A percentile compares a stretch with the other conserved stretches of the same genome.
Conservation (phyloP, 106 monocot species). For the Phalaenopsis equestris region DNA sequence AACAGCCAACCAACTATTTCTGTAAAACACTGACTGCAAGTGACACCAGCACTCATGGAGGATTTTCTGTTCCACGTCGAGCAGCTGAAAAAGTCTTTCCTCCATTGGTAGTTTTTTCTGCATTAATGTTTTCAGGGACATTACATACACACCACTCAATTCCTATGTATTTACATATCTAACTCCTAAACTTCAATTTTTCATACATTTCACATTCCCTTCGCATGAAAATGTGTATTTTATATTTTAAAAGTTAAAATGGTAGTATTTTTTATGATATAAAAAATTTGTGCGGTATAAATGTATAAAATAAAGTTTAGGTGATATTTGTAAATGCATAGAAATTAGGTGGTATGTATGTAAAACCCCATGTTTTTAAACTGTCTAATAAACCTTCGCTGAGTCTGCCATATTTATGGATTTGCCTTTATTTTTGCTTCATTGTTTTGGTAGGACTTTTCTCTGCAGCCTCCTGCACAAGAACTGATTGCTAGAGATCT, state of each 20-base stretch:
- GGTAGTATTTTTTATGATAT: too few relatives aligned
- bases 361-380: too few relatives aligned
- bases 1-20: conserved; percentile 88
- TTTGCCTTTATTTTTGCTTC: neutral
- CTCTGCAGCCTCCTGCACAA: conserved; percentile 77
- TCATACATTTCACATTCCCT: too few relatives aligned
- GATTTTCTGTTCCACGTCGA: conserved; percentile 79
- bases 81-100: conserved; percentile 87
- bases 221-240: too few relatives aligned
- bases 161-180: too few relatives aligned
- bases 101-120: conserved; percentile 30
- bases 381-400: neutral
- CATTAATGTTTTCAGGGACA: neutral
- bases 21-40: conserved; percentile 85
- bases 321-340: too few relatives aligned
- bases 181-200: too few relatives aligned
- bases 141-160: too few relatives aligned
- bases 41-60: conserved; percentile 78
- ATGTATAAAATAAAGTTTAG: too few relatives aligned
- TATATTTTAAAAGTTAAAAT: too few relatives aligned
- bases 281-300: too few relatives aligned
- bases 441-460: conserved; percentile 50
- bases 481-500: conserved; percentile 79
- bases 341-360: too few relatives aligned
- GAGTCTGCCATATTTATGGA: neutral